Evolutionary conservation across 805 yeast species (phyloP), one percentile per base, ranked within the genome.

Genomic region (Candida piceae): DNA sequence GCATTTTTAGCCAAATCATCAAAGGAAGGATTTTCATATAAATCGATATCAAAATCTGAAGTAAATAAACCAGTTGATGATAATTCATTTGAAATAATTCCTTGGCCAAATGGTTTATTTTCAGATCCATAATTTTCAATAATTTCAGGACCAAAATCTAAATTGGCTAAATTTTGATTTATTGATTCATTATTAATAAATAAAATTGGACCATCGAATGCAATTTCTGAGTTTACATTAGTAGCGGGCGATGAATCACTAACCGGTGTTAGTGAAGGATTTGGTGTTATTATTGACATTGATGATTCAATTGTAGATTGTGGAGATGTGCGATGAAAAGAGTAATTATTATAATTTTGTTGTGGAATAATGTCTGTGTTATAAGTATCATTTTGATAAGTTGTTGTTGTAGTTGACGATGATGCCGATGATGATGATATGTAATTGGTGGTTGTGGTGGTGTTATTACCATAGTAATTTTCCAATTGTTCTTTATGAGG

Each of bases 21-120:
- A 19, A 39, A 34, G 4, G 23, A 24, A 6, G 40, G 29, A 21
- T 31, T 20, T 16, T 37, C 30, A 21, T 32, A 27, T 11, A 21
- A 21, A 16, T 45, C 46, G 4, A 46, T 46, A 34, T 42, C 46
- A 29, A 33, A 42, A 29, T 45, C 49, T 11, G 12, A 29, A 5
- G 24, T 17, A 4, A 45, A 31, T 17, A 45, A 32, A 5, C 44
- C 49, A 16, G 27, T 35, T 3, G 35, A 3, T 7, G 19, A 12
- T 23, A 42, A 29, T 6, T 15, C 20, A n/a, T 29, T 32, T 2
- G 25, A 22, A 4, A 5, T 10, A n/a, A 42, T 32, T 4, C 39
- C 26, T 2, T 12, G 6, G 11, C 21, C 21, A 15, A 39, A 39
- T 11, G 40, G 36, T 2, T 31, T 27, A 7, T 20, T 15, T 5